phyloP scores from a whole-genome alignment of 148 eudicot genomes.

The Diospyros lotus region DNA sequence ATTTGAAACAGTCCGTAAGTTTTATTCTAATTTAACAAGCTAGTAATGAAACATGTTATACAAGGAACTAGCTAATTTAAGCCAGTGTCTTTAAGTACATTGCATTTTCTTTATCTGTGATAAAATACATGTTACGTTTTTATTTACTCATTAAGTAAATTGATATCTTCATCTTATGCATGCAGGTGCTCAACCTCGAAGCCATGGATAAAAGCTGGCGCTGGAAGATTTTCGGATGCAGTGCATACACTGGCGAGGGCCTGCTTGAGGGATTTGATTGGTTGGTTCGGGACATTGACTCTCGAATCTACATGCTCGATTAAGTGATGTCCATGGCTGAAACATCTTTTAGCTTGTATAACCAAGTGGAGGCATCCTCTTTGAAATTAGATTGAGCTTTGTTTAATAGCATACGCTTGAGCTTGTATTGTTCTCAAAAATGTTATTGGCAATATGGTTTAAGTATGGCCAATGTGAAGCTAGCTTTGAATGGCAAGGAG shows the following conservation, averaged over 20 bases:
- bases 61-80: neutral
- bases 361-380: too few relatives aligned
- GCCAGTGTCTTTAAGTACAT: neutral
- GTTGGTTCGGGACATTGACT: conserved; percentile 95
- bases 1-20: too few relatives aligned
- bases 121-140: too few relatives aligned
- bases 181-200: conserved; percentile 83
- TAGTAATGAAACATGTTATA: too few relatives aligned
- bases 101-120: neutral
- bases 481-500: neutral
- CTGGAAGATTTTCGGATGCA: conserved; percentile 91
- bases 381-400: too few relatives aligned
- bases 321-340: conserved; percentile 11
- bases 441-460: neutral
- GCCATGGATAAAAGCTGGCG: conserved; percentile 89
- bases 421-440: neutral
- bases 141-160: neutral
- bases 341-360: too few relatives aligned
- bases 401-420: too few relatives aligned
- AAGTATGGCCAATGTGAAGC: neutral
- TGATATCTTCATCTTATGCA: neutral
- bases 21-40: too few relatives aligned
- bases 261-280: conserved; percentile 89
- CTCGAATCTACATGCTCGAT: conserved; percentile 88
- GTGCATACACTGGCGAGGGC: conserved; percentile 94